A percentile compares a stretch with the other conserved stretches of the same genome.
phyloP scores from a whole-genome alignment of 2,329 filamentous ascomycete genomes.

The Lachnellula cervina region DNA sequence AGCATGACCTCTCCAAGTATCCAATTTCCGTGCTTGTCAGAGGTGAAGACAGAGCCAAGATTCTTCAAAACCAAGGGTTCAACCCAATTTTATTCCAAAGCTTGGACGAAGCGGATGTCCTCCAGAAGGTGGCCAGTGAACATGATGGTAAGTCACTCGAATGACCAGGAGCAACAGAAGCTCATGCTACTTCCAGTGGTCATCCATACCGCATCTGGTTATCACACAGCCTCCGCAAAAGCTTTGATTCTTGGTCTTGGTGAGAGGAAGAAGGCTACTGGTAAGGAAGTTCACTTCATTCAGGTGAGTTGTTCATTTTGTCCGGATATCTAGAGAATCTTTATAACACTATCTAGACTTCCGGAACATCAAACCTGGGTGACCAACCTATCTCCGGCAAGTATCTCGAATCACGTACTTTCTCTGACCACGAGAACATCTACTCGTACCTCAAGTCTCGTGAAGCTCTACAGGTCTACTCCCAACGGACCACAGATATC shows the following conservation, averaged over 20 bases:
- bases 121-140: conserved; percentile 15
- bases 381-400: conserved; percentile 36
- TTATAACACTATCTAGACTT: conserved; percentile 26
- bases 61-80: conserved; percentile 11
- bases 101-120: conserved; percentile 14
- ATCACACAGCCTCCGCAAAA: conserved; percentile 33
- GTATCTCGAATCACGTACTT: conserved; percentile 29
- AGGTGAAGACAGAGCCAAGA: conserved; percentile 14
- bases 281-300: conserved; percentile 36
- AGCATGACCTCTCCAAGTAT: conserved; percentile 3
- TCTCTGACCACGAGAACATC: conserved; percentile 42
- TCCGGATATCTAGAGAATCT: not conserved
- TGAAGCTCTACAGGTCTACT: conserved; percentile 36
- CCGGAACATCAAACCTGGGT: conserved; percentile 40
- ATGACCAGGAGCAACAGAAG: not conserved
- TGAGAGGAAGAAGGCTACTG: conserved; percentile 33
- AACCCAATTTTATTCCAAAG: conserved; percentile 15
- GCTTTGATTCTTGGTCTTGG: conserved; percentile 41
- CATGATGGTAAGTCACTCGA: conserved; percentile 16
- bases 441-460: conserved; percentile 37
- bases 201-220: conserved; percentile 39
- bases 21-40: conserved; percentile 17
- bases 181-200: conserved; percentile 17
- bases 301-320: conserved; percentile 27
- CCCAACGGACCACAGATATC: conserved; percentile 43